Evolutionary conservation across 2,329 filamentous ascomycete genomes (phyloP).

Genomic region (Monascus ruber): DNA sequence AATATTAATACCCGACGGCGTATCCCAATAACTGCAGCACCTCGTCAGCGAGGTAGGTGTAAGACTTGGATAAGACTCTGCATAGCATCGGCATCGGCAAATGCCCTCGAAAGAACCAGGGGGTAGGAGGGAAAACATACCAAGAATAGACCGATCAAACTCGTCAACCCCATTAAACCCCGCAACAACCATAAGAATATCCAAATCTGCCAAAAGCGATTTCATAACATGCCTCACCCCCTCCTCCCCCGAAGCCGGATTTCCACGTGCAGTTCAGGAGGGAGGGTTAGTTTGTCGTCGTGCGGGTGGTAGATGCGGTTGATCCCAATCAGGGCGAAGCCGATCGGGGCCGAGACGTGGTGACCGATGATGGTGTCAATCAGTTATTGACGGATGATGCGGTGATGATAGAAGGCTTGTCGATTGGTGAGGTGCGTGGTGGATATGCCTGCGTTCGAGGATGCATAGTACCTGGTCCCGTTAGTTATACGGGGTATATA

Average conservation of each 20-base stretch:
- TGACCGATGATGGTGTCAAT: slow-evolving; percentile 54
- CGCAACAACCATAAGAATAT: slow-evolving; percentile 50
- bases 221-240: slow-evolving; percentile 53
- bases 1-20: too few relatives aligned
- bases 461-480: slow-evolving; percentile 19
- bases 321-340: slow-evolving; percentile 55
- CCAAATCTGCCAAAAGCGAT: slow-evolving; percentile 49
- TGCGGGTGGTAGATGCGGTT: slow-evolving; percentile 53
- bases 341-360: slow-evolving; percentile 47
- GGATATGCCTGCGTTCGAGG: slow-evolving; percentile 25
- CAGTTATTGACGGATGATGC: slow-evolving; percentile 51
- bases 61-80: slow-evolving; percentile 33
- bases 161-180: slow-evolving; percentile 44
- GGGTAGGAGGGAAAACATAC: slow-evolving; percentile 8
- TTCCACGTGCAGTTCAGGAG: slow-evolving; percentile 45
- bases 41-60: slow-evolving; percentile 27
- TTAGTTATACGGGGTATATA: too few relatives aligned
- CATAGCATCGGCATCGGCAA: neutral
- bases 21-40: slow-evolving; percentile 4
- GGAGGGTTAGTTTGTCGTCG: slow-evolving; percentile 47
- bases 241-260: slow-evolving; percentile 47
- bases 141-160: slow-evolving; percentile 35
- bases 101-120: neutral
- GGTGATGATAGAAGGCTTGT: slow-evolving; percentile 53
- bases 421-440: slow-evolving; percentile 46